A percentile compares a stretch with the other conserved stretches of the same genome.
Evolutionary conservation across 345 rosid genomes (phyloP).

Genomic region (Eucalyptus curtisii): DNA sequence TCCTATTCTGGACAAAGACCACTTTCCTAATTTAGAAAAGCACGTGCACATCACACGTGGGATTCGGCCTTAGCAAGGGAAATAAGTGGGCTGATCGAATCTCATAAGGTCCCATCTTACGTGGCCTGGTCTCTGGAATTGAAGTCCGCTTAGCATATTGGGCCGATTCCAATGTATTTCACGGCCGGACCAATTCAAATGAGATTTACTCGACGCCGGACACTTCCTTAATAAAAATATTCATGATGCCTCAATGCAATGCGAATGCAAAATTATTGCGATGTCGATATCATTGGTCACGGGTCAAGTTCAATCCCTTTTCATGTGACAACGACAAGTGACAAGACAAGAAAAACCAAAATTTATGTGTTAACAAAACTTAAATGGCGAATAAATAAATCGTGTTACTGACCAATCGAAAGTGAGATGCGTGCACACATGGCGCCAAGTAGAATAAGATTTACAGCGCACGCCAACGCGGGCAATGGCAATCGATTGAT

Average conservation of each 20-base stretch:
- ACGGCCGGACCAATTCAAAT: not conserved
- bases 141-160: not conserved
- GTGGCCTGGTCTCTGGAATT: not conserved
- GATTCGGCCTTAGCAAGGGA: not conserved
- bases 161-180: not conserved
- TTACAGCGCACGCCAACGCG: accelerated
- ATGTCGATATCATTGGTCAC: not conserved
- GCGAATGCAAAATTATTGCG: not conserved
- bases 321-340: not conserved
- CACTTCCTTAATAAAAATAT: not conserved
- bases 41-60: not conserved
- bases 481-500: not conserved
- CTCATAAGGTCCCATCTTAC: not conserved
- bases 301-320: not conserved
- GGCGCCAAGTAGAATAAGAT: accelerated
- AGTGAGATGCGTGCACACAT: not conserved
- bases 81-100: not conserved
- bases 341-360: not conserved
- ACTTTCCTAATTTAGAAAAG: not conserved
- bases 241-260: not conserved
- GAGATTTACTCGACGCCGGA: not conserved
- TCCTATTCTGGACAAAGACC: not conserved
- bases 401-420: accelerated
- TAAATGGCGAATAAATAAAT: accelerated
- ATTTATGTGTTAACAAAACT: not conserved